These are phyloP conservation scores for Ordospora colligata DNA, from an alignment of 371 early-diverging fungal genomes.

Conservation along the genomic window DNA sequence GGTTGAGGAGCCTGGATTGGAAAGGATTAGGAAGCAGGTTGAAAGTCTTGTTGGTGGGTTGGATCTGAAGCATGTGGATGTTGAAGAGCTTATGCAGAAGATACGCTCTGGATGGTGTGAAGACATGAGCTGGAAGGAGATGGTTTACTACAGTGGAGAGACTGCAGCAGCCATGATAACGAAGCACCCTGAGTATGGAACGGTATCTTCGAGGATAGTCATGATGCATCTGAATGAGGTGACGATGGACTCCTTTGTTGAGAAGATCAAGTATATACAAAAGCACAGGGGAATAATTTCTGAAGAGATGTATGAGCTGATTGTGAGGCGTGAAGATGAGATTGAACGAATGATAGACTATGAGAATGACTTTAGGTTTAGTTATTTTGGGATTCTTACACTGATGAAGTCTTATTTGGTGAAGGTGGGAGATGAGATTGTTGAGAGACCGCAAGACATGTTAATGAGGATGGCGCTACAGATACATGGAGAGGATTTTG, in stretches of 20 bases:
- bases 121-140: slow-evolving; percentile 24
- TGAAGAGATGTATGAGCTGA: slow-evolving; percentile 66
- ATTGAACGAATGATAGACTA: slow-evolving; percentile 82
- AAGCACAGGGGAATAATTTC: slow-evolving; percentile 75
- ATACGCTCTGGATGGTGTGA: slow-evolving; percentile 32
- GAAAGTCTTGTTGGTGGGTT: neutral
- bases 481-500: slow-evolving; percentile 84
- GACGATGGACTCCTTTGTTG: slow-evolving; percentile 78
- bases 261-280: slow-evolving; percentile 74
- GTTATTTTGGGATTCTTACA: slow-evolving; percentile 96
- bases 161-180: slow-evolving; percentile 63
- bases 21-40: neutral
- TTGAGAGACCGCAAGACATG: slow-evolving; percentile 95
- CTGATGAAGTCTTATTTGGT: slow-evolving; percentile 86
- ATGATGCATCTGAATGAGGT: slow-evolving; percentile 91
- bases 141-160: slow-evolving; percentile 29
- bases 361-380: slow-evolving; percentile 85
- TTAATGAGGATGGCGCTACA: slow-evolving; percentile 94
- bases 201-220: slow-evolving; percentile 87
- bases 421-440: slow-evolving; percentile 68
- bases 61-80: neutral
- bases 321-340: slow-evolving; percentile 69
- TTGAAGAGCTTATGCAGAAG: slow-evolving; percentile 10
- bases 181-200: slow-evolving; percentile 88
- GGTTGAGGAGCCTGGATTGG: neutral